Base-by-base conservation (phyloP, 768 basidiomycete species). In the Lepiota venenata region DNA sequence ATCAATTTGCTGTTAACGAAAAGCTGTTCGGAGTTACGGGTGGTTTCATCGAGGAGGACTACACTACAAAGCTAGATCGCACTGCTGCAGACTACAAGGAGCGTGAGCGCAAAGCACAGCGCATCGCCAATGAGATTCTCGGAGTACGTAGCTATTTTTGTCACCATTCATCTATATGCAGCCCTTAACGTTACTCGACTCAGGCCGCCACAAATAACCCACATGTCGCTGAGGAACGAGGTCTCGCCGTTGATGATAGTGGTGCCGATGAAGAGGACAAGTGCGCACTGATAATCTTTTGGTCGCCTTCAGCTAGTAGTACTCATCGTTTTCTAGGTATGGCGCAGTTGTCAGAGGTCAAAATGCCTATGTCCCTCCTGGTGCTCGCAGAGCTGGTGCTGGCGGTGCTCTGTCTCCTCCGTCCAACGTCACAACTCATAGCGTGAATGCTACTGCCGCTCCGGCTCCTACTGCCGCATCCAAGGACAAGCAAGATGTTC, bases 1-100 rank as follows among this genome's bases (percentile, higher is more conserved):
- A 99, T 69, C 93, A 97, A 69, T 99, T 96, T 62, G 86, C 85
- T 16, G 91, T 77, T 39, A 99, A 98, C 70, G 96, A 98, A 71
- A 79, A 88, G 62, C 77, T 92, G 52, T 98, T 97, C 65, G 97
- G 97, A 20, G 85, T 96, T 58, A 93, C 78, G 63, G 93, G 93
- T 8, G 83, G 82, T 61, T 99, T 92, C 69, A 88, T 96, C 63
- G 97, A 99, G 73, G 91, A 96, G 54, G 66, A 85, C 32, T 99
- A 99, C 69, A 98, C 97, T 10, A 98, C 96, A 15, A 93, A 85
- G 71, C 77, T 99, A 42, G 92, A 98, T 66, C 83, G 91, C 58
- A 81, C 72, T 50, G 88, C 83, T 6, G 81, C 87, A 18, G 94
- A 95, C 69, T 99, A 80, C 69, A 91, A 88, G 72, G 91, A 93